Evolutionary conservation across 306 rosid genomes (phyloP), one percentile per base, ranked within the genome.

Genomic region (Betula pendula): DNA sequence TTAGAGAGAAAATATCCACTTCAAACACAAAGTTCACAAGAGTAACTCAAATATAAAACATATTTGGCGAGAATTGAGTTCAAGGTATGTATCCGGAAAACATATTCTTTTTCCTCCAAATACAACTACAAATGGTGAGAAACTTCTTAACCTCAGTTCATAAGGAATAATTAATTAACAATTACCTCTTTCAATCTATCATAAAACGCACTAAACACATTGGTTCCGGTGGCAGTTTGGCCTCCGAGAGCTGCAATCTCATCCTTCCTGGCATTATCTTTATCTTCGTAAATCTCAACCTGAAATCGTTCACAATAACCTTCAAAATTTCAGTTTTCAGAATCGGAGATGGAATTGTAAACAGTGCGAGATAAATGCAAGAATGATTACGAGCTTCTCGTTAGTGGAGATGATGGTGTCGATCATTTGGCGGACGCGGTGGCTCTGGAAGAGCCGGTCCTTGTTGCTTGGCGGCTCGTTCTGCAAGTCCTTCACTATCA

Each of bases 191-290:
- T 95, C 79, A 95, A 87, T 82, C 99, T 82, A 84, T 95, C 99
- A 74, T 95, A 92, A 59, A 95, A 95, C 47, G 99, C 97, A 85
- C 97, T 90, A 35, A 95, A 95, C 67, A 95, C 97, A 58, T 95
- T 95, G 56, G 86, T 87, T 73, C 97, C 99, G 0, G 92, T 82
- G 8, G 96, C 92, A 45, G 97, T 92, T 86, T 95, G 99, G 16
- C 99, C 99, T 63, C 99, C 99, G 13, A 95, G 88, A 38, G 97
- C 97, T 16, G 96, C 97, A 87, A 95, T 90, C 86, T 95, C 99
- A 75, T 92, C 99, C 86, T 90, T 92, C 87, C 99, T 88, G 0
- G 97, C 97, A 86, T 20, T 83, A 78, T 92, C 99, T 47, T 83
- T 87, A 68, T 95, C 99, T 58, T 90, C 97, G 35, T 95, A 92